Evolutionary conservation across 345 rosid genomes (phyloP).

Genomic region (Lenwebbia sp.): DNA sequence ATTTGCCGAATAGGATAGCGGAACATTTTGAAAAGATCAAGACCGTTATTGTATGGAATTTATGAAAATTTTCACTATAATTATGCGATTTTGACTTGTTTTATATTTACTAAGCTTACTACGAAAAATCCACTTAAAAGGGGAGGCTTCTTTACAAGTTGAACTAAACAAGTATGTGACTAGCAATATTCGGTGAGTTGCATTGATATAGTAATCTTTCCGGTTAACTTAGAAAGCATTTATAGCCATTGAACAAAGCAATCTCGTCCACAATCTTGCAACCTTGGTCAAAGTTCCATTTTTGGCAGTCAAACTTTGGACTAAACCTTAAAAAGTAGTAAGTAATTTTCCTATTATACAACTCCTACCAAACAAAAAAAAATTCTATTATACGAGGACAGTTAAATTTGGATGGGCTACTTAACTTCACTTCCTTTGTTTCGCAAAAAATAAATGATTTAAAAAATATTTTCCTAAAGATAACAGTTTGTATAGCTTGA

Average conservation of each 20-base stretch:
- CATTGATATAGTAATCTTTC: neutral
- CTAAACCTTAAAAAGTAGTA: neutral
- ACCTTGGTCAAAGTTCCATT: neutral
- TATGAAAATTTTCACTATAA: neutral
- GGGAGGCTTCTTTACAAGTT: neutral
- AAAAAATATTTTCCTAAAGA: too few species aligned
- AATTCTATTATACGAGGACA: neutral
- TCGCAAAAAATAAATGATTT: too few species aligned
- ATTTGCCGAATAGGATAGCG: neutral
- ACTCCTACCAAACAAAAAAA: too few species aligned
- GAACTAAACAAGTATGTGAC: neutral
- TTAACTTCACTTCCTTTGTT: neutral
- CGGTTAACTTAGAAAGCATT: neutral
- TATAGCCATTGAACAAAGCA: neutral
- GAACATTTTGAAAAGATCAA: neutral
- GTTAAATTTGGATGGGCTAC: neutral
- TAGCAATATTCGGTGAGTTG: neutral
- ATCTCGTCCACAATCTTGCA: neutral
- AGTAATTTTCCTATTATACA: neutral
- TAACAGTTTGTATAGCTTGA: too few species aligned
- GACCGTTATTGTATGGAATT: neutral
- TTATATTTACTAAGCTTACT: neutral
- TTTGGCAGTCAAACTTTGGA: neutral
- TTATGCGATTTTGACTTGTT: neutral
- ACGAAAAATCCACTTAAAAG: neutral